These are phyloP conservation scores for Lentinula aciculospora DNA, from an alignment of 768 basidiomycete genomes.

Conservation along the genomic window DNA sequence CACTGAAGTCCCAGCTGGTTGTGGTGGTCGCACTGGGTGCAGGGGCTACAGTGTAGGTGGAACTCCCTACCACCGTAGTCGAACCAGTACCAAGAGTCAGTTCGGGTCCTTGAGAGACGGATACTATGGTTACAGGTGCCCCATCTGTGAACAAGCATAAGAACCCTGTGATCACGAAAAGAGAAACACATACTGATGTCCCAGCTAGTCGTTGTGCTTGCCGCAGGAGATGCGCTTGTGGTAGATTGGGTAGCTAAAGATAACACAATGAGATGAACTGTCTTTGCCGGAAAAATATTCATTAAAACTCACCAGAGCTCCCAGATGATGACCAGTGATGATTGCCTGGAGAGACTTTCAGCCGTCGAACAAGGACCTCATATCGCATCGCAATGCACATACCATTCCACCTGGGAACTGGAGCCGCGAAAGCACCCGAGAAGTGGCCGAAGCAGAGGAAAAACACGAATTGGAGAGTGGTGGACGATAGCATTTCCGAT, in stretches of 20 bases:
- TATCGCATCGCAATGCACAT: not conserved
- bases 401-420: not conserved
- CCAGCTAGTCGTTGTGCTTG: not conserved
- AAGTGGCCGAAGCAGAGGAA: conserved; percentile 1
- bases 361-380: not conserved
- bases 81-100: not conserved
- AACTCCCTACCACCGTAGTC: not conserved
- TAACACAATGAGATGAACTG: not conserved
- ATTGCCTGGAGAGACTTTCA: not conserved
- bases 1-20: not conserved
- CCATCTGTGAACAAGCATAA: not conserved
- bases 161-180: not conserved
- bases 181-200: not conserved
- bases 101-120: not conserved
- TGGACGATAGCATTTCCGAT: not conserved
- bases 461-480: not conserved
- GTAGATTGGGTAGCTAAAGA: not conserved
- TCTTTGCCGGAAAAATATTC: not conserved
- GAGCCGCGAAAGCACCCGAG: not conserved
- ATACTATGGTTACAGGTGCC: not conserved
- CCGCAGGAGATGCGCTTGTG: not conserved
- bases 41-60: not conserved
- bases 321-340: not conserved
- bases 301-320: not conserved
- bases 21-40: not conserved